Base-by-base conservation (phyloP, 768 basidiomycete species). In the Russula griseocarnosa region DNA sequence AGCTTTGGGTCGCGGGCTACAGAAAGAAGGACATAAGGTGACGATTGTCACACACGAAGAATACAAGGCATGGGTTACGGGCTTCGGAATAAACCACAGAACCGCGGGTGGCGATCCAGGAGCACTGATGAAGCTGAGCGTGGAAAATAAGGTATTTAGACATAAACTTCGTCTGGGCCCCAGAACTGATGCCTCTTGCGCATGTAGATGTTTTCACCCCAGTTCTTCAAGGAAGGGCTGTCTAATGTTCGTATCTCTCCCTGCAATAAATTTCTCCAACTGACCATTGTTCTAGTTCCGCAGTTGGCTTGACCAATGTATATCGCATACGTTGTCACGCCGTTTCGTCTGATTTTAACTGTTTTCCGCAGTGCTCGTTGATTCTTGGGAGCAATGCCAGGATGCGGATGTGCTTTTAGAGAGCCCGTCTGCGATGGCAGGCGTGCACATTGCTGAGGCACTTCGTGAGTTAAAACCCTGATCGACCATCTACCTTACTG, bases 371-470 rank as follows among this genome's bases (percentile, higher is more conserved):
- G 85, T 86, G 26, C 76, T 87, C 11, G 55, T 78, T 28, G 85
- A 87, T 64, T 75, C 85, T 16, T 88, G 84, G 85, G 74, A 77
- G 26, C 82, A 81, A 13, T 87, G 86, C 66, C 74, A 81, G 62
- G 86, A 83, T 63, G 85, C 86, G 13, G 85, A 87, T 64, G 81
- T 88, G 1, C 71, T 88, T 10, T 77, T 87, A 46, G 86, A 88
- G 70, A 82, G 81, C 55, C 86, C 86, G 0, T 86, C 84, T 10
- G 83, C 85, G 5, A 86, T 87, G 84, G 82, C 84, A 5, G 86
- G 87, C 38, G 82, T 87, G 13, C 87, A 88, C 71, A 87, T 88
- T 60, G 85, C 87, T 11, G 87, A 88, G 73, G 84, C 83, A 8
- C 75, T 87, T 18, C 76, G 83, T 82, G 60, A 55, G 78, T 77